Conservation (phyloP, 1,284 basidiomycete species). For the Tylopilus orsonianus region DNA sequence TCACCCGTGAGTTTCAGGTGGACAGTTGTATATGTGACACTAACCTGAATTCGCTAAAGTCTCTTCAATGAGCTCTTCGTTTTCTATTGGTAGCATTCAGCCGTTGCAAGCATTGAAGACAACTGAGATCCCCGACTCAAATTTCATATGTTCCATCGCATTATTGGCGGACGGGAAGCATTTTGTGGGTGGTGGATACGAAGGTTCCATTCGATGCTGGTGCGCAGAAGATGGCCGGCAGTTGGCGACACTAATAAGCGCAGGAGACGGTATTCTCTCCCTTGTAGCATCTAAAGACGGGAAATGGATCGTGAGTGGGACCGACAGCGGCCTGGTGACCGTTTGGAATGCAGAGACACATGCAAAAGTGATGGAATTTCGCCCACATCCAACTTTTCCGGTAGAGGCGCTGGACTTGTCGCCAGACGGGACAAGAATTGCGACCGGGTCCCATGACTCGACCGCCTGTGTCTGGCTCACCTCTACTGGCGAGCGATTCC, state of each 20-base stretch:
- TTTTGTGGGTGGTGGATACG: neutral
- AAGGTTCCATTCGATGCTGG: constrained; percentile 3
- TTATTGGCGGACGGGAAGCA: neutral
- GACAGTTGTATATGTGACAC: too few relatives aligned
- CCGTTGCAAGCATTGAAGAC: neutral
- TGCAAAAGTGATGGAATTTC: neutral
- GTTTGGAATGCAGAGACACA: constrained; percentile 5
- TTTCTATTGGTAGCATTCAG: neutral
- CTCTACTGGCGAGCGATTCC: constrained; percentile 2
- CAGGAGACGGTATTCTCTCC: neutral
- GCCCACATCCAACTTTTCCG: neutral
- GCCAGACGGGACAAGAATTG: constrained; percentile 2
- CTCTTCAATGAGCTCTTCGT: neutral
- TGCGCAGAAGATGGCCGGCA: constrained; percentile 3
- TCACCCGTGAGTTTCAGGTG: too few relatives aligned
- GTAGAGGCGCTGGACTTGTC: constrained; percentile 10
- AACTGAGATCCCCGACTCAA: neutral
- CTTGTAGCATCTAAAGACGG: neutral
- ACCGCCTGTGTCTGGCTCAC: constrained; percentile 14
- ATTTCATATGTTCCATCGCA: neutral
- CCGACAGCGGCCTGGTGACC: neutral
- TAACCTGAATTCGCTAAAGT: too few relatives aligned
- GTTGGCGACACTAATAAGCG: neutral
- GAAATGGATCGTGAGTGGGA: constrained; percentile 5
- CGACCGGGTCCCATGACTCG: constrained; percentile 7